These are phyloP conservation scores for Aspergillus affinis DNA, from an alignment of 495 filamentous ascomycete species.

Conservation along the genomic window DNA sequence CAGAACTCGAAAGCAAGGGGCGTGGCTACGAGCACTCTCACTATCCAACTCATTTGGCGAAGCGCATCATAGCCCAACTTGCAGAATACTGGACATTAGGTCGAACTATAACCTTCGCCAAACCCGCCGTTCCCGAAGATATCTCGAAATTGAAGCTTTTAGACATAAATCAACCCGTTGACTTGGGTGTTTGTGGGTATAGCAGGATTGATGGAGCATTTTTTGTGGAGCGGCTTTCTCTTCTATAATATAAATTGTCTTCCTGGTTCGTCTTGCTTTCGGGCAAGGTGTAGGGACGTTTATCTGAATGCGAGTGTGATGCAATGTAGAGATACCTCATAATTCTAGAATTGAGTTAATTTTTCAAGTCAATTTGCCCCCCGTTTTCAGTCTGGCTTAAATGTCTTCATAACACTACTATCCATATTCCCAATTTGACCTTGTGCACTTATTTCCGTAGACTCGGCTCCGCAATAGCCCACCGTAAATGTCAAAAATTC, in stretches of 20 bases:
- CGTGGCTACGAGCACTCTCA: conserved; percentile 22
- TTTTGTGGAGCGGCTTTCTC: conserved; percentile 6
- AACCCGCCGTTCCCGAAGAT: conserved; percentile 17
- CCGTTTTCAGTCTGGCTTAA: no score
- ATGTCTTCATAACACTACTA: no score
- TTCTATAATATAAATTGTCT: no score
- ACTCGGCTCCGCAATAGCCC: no score
- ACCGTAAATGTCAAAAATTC: neutral
- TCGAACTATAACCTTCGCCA: conserved; percentile 3
- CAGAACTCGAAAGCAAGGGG: conserved; percentile 9
- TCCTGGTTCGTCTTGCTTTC: no score
- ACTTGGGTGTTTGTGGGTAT: conserved; percentile 14
- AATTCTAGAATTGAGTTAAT: no score
- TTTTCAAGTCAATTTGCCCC: no score
- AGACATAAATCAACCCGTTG: conserved; percentile 13
- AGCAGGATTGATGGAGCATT: conserved; percentile 9
- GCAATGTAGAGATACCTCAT: no score
- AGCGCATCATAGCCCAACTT: conserved; percentile 14
- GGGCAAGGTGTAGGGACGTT: no score
- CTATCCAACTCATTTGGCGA: conserved; percentile 19
- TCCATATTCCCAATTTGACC: no score
- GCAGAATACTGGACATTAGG: conserved; percentile 10
- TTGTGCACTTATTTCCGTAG: no score
- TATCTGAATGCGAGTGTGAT: no score
- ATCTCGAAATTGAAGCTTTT: conserved; percentile 16